phyloP scores from a whole-genome alignment of 768 basidiomycete species.

The Amanita molliuscula region DNA sequence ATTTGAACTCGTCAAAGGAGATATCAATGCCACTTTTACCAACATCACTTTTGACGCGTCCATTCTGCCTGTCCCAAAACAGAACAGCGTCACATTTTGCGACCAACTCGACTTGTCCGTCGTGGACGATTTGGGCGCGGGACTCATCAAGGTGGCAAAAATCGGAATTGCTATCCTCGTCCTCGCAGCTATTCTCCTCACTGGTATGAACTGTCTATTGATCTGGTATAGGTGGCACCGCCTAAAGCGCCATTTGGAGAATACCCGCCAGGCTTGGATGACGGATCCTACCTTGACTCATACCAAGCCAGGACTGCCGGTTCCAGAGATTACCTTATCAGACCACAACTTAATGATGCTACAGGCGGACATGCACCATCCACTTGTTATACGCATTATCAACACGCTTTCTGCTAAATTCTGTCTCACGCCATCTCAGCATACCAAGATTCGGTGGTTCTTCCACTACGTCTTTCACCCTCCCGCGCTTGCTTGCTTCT shows the following conservation, averaged over 20 bases:
- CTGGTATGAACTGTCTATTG: constrained; percentile 62
- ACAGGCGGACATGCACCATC: constrained; percentile 57
- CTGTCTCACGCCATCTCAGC: constrained; percentile 47
- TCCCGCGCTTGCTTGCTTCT: constrained; percentile 81
- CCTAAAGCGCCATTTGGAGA: constrained; percentile 53
- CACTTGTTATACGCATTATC: constrained; percentile 58
- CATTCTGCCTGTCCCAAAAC: constrained; percentile 65
- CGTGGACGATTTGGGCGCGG: constrained; percentile 75
- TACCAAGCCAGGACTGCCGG: constrained; percentile 17
- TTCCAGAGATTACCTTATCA: constrained; percentile 49
- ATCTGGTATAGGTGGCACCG: constrained; percentile 87
- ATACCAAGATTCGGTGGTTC: constrained; percentile 78
- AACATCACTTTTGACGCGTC: constrained; percentile 65
- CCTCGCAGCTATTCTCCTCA: constrained; percentile 58
- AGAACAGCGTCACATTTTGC: constrained; percentile 68
- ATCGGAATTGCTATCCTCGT: constrained; percentile 72
- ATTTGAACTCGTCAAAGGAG: constrained; percentile 78
- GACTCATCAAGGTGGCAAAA: constrained; percentile 70
- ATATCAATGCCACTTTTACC: constrained; percentile 81
- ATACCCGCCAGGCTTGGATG: constrained; percentile 68
- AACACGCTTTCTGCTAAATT: constrained; percentile 41
- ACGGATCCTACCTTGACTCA: constrained; percentile 58
- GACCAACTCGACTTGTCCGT: constrained; percentile 68
- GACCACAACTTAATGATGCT: constrained; percentile 78
- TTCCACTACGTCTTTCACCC: constrained; percentile 86